phyloP scores from a whole-genome alignment of 805 yeast species.

The Candida cerambycidarum region DNA sequence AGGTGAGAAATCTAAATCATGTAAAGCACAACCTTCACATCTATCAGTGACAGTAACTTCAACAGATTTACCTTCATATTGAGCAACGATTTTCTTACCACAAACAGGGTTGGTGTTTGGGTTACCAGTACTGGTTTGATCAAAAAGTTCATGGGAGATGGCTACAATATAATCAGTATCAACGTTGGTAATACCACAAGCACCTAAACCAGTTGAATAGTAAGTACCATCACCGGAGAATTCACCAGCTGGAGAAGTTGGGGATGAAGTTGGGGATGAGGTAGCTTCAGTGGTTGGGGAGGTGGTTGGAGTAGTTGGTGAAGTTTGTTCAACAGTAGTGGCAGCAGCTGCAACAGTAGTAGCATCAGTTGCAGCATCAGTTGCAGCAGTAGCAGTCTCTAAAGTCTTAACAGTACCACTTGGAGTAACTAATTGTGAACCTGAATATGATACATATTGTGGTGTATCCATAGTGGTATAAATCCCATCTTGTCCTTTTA shows the following conservation, averaged over 20 bases:
- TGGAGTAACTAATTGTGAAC: constrained; percentile 8
- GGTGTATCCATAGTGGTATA: constrained; percentile 11
- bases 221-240: constrained; percentile 44
- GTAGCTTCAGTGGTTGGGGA: constrained; percentile 12
- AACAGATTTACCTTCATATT: constrained; percentile 50
- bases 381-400: constrained; percentile 11
- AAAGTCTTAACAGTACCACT: constrained; percentile 12
- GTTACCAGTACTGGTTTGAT: constrained; percentile 30
- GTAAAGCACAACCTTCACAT: constrained; percentile 52
- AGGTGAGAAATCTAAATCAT: constrained; percentile 62
- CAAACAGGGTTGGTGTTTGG: constrained; percentile 51
- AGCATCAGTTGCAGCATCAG: constrained; percentile 4
- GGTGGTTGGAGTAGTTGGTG: constrained; percentile 7
- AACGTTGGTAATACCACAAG: constrained; percentile 51
- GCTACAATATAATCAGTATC: constrained; percentile 56
- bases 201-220: constrained; percentile 48
- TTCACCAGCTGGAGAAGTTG: constrained; percentile 14
- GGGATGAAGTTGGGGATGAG: constrained; percentile 14
- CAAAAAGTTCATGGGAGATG: constrained; percentile 43
- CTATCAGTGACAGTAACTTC: constrained; percentile 57
- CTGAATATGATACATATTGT: constrained; percentile 1
- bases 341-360: constrained; percentile 1
- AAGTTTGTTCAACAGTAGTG: background rate
- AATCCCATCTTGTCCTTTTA: constrained; percentile 15
- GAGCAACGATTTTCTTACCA: constrained; percentile 50